Conservation (phyloP, 2,329 filamentous ascomycete genomes). For the Pestalotiopsis sp. region DNA sequence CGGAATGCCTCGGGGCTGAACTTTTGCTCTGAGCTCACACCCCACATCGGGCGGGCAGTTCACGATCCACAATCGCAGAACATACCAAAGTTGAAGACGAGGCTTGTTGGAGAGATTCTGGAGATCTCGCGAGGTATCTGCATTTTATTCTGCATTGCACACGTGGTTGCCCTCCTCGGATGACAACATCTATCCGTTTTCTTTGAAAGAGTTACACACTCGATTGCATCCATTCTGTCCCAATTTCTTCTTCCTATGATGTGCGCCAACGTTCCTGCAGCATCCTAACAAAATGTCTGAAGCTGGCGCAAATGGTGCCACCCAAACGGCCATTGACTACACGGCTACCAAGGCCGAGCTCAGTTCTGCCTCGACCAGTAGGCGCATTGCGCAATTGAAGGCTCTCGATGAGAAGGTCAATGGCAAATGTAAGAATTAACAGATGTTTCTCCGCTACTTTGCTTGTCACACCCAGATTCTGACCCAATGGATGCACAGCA, state of each 20-base stretch:
- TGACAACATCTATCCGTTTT: neutral
- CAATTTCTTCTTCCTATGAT: constrained; percentile 27
- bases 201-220: neutral
- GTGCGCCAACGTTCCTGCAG: constrained; percentile 33
- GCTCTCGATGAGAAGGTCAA: constrained; percentile 58
- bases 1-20: neutral
- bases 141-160: neutral
- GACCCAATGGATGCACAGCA: constrained; percentile 33
- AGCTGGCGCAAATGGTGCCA: constrained; percentile 43
- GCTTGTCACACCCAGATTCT: neutral
- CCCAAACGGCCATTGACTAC: constrained; percentile 49
- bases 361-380: constrained; percentile 62
- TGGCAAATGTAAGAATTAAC: constrained; percentile 48
- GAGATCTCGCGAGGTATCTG: neutral
- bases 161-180: neutral
- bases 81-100: neutral
- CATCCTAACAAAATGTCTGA: constrained; percentile 49
- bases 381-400: constrained; percentile 56
- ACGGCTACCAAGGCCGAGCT: constrained; percentile 51
- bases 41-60: neutral
- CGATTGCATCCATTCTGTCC: neutral
- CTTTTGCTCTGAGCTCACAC: neutral
- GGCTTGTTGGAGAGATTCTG: neutral
- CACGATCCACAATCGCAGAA: constrained; percentile 4
- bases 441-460: neutral